Evolutionary conservation across 1,284 basidiomycete genomes (phyloP), one percentile per base, ranked within the genome.

Genomic region (Cerioporus squamosus): DNA sequence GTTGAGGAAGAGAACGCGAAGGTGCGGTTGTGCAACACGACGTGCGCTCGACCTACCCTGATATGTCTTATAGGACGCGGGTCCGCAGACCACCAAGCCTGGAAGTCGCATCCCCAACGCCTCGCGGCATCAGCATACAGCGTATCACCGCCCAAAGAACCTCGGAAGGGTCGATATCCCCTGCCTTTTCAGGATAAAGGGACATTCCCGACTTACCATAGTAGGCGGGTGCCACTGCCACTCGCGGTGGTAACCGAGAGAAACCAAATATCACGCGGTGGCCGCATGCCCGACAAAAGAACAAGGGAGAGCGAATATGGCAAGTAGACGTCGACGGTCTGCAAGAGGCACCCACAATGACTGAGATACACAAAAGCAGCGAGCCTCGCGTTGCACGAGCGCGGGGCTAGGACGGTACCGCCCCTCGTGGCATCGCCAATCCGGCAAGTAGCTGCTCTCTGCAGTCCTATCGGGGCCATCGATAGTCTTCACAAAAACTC

Each of bases 191-290:
- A 44, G 26, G 38, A 15, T 18, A 43, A 43, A 43, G 18, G 29
- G 9, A 20, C 42, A 26, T 14, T n/a, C 12, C 22, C 31, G 12
- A 52, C 40, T 33, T 52, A 9, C 42, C 42, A 51, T 42, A 51
- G 0, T 17, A 36, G 49, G 17, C 9, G 23, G 22, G 36, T 18
- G 15, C 3, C 39, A n/a, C 9, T 26, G 49, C 49, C 49, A 51
- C 40, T 23, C 31, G 29, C 26, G 20, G 22, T 14, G 20, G 14
- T 43, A 44, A 31, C 26, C 42, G 42, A 44, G 51, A 44, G 29
- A 44, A 52, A 31, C 51, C 51, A 22, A 52, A 12, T 52, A 52
- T 52, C 51, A 52, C 42, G 51, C 26, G 51, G 29, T 42, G 2
- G 29, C 42, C 24, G 31, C 51, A 22, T 52, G 51, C 15, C 29